phyloP scores from a whole-genome alignment of 805 yeast genomes.

The Starmerella asiatica region DNA sequence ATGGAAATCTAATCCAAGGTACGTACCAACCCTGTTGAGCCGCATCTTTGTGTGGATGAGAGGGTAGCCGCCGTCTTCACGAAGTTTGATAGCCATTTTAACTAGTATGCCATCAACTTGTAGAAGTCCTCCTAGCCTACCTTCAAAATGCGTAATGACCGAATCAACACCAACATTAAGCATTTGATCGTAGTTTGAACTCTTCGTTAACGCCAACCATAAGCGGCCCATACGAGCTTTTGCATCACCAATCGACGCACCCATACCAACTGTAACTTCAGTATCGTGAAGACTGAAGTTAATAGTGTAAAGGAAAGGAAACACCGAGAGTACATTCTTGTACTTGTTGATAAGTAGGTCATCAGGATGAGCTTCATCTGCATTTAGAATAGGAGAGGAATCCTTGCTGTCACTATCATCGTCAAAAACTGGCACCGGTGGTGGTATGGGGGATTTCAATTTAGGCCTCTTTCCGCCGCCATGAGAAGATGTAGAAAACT shows the following conservation, averaged over 20 bases:
- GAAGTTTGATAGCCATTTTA: conserved; percentile 64
- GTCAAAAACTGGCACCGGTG: conserved; percentile 24
- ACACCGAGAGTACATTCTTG: conserved; percentile 45
- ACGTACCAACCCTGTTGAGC: conserved; percentile 41
- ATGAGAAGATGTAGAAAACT: conserved; percentile 8
- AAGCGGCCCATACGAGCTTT: conserved; percentile 40
- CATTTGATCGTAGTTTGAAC: conserved; percentile 57
- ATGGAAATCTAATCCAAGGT: conserved; percentile 72
- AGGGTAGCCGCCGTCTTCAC: conserved; percentile 43
- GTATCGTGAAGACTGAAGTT: conserved; percentile 43
- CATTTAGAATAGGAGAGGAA: background rate
- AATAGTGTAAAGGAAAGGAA: conserved; percentile 63
- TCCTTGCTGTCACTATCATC: background rate
- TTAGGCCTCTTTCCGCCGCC: background rate
- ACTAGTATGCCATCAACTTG: conserved; percentile 36
- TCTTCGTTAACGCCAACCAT: conserved; percentile 60
- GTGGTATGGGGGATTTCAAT: background rate
- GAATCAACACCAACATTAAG: conserved; percentile 46
- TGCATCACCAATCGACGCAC: conserved; percentile 66
- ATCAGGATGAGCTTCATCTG: conserved; percentile 8
- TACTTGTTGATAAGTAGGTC: conserved; percentile 28
- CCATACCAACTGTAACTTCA: conserved; percentile 54
- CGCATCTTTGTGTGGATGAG: conserved; percentile 49
- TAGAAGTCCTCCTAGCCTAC: conserved; percentile 70
- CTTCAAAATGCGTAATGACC: conserved; percentile 44